Evolutionary conservation across 129 eudicot species (phyloP).

Genomic region (Sambucus nigra): DNA sequence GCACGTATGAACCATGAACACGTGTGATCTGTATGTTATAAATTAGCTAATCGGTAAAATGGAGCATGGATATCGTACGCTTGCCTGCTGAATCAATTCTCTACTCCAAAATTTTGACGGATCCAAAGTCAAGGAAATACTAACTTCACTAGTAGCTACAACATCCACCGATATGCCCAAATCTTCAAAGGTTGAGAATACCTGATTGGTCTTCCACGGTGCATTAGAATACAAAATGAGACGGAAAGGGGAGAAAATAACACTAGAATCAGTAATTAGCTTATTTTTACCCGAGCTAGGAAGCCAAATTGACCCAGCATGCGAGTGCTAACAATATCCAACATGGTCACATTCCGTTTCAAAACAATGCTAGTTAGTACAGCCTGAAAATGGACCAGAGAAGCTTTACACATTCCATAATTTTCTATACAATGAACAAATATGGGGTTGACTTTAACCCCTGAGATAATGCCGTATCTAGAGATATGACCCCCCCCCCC

Average conservation of each 20-base stretch:
- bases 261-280: neutral
- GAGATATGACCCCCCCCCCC: no score
- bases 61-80: slow-evolving; percentile 36
- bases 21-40: no score
- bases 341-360: slow-evolving; percentile 86
- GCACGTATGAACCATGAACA: no score
- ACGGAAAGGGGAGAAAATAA: neutral
- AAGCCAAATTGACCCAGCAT: slow-evolving; percentile 98
- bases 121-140: slow-evolving; percentile 82
- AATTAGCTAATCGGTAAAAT: no score
- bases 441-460: no score
- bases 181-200: slow-evolving; percentile 76
- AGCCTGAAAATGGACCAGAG: slow-evolving; percentile 33
- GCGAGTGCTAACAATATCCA: slow-evolving; percentile 86
- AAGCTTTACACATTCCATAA: neutral
- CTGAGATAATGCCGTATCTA: no score
- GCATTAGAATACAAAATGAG: neutral
- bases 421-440: neutral
- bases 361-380: slow-evolving; percentile 84
- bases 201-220: slow-evolving; percentile 33
- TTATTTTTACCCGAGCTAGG: slow-evolving; percentile 60
- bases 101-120: slow-evolving; percentile 92
- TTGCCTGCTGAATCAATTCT: slow-evolving; percentile 93
- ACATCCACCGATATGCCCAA: slow-evolving; percentile 95
- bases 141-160: slow-evolving; percentile 94